Base-by-base conservation (phyloP, 2,329 filamentous ascomycete species). In the Macrophomina pseudophaseolina region DNA sequence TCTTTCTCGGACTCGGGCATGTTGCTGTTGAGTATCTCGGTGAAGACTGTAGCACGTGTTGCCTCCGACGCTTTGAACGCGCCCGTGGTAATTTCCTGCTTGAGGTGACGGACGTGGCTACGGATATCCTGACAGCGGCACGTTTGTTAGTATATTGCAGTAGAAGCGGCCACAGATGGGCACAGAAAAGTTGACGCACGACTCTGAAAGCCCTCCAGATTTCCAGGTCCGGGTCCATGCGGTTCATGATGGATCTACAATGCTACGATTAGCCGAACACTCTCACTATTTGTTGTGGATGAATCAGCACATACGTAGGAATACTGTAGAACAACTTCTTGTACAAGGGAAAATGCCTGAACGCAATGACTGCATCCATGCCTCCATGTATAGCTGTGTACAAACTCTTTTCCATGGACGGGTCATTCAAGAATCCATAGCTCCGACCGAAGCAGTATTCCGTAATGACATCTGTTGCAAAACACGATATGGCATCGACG, bases 1-100 rank as follows among this genome's bases (percentile, higher is more conserved):
- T 75, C 72, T 67, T 82, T 82, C 64, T 80, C 78, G 16, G 72
- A 68, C 3, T 52, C 48, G 4, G 60, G 60, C 9, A 64, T 35
- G 49, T 53, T 42, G 23, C 35, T 32, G 23, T 7, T 52, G 33
- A 64, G 60, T 16, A 64, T 64, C 44, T 64, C 60, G 23, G 46
- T 42, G 48, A 64, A 64, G 30, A 64, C 49, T 12, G 60, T 64
- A 32, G 58, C 58, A 9, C 58, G 58, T 3, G 23, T 2, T 16
- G 42, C 11, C 14, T 62, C 42, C 3, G 44, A 16, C 8, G 44
- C 32, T 18, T 62, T 62, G 44, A n/a, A 4, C 12, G 32, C 16
- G 42, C 58, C 44, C 3, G 12, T 3, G 16, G 4, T 9, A 3
- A 62, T 62, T n/a, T 62, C 58, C 30, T 62, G n/a, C 30, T 62